Base-by-base conservation (phyloP, 2,329 filamentous ascomycete species). In the Aspergillus sp. region DNA sequence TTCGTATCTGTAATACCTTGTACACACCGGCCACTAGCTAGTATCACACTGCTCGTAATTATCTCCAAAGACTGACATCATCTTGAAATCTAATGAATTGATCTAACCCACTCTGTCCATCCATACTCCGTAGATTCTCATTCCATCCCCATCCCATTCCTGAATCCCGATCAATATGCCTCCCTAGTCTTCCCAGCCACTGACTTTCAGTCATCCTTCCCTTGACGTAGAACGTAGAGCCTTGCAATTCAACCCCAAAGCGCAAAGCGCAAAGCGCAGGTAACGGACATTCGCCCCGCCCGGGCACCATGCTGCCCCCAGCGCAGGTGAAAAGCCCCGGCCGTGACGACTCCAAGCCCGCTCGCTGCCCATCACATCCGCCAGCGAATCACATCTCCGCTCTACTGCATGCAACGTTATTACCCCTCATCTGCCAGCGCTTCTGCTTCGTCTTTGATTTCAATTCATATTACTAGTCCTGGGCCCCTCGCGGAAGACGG, bases 351-450 rank as follows among this genome's bases (percentile, higher is more conserved):
- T 19, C 30, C 23, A 23, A 46, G 43, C n/a, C n/a, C 25, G 25
- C 25, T 28, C 19, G 19, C 19, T 28, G 25, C 25, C 49, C 17
- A 52, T 52, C 30, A 52, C 49, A 52, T 52, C 30, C 34, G 23
- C 30, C 7, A 22, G 15, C 53, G 45, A 57, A 57, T 57, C 54
- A 57, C 19, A 25, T 9, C 17, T 4, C 25, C 31, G 25, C 25
- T 38, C 23, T 34, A 43, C 55, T 57, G 55, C 55, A 57, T 57
- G 55, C 55, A 57, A 57, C 46, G 55, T 57, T 57, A 57, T 57
- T 51, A 57, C 31, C 55, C 46, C 31, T 48, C 47, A 31, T 38
- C 31, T 51, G 46, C 50, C 49, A 23, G 50, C 50, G 34, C 34
- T 41, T 41, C 34, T 15, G 9, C 34, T 41, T 15, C 34, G 9